Percentiles rank a stretch among this genome's conserved stretches.
Conservation (phyloP, 192 early-diverging fungal species). For the Phycomyces blakesleeanus region DNA sequence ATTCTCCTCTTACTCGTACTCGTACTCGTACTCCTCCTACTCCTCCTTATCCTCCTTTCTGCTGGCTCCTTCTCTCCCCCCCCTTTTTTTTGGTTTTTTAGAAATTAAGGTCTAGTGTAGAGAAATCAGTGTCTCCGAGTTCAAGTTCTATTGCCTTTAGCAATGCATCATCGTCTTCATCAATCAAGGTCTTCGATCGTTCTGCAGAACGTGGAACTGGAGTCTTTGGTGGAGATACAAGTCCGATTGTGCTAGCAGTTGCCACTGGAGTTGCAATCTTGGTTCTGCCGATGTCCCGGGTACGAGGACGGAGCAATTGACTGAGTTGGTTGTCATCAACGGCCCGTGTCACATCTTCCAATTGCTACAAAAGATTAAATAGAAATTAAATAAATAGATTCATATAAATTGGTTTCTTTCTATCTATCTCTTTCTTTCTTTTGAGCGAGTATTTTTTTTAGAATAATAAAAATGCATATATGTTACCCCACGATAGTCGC, state of each 20-base stretch:
- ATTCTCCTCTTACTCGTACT: too few relatives aligned
- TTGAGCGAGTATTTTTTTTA: too few relatives aligned
- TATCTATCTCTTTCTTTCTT: too few relatives aligned
- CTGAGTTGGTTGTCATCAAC: background rate
- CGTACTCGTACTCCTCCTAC: too few relatives aligned
- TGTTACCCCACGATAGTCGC: conserved; percentile 20
- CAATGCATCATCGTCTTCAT: conserved; percentile 12
- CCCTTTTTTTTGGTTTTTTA: too few relatives aligned
- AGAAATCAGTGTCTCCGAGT: conserved; percentile 6
- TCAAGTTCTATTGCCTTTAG: conserved; percentile 15
- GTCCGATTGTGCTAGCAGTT: background rate
- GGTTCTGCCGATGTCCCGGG: background rate
- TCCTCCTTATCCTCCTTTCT: too few relatives aligned
- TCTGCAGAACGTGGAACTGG: background rate
- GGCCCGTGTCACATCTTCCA: conserved; percentile 12
- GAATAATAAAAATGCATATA: background rate
- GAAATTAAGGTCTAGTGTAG: background rate
- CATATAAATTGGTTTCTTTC: background rate
- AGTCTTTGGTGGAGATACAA: conserved; percentile 1
- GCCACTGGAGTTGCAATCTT: background rate
- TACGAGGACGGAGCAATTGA: background rate
- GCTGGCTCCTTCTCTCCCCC: too few relatives aligned
- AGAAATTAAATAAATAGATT: background rate
- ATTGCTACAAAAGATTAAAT: conserved; percentile 14
- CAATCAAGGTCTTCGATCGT: background rate